Base-by-base conservation (phyloP, 83 land plant species). In the Picea abies region DNA sequence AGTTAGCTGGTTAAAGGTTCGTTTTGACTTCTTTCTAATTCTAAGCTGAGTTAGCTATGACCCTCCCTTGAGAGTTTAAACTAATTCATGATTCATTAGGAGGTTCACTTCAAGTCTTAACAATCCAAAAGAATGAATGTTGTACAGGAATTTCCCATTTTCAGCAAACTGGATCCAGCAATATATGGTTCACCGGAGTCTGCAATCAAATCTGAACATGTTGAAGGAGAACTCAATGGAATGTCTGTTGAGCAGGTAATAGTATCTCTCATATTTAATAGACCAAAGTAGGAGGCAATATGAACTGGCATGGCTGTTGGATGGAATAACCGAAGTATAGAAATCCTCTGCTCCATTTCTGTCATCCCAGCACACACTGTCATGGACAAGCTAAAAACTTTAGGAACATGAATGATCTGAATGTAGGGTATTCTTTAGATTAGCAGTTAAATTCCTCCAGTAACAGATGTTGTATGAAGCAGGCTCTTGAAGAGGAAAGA, bases 161-260 rank as follows among this genome's bases (percentile, higher is more conserved):
- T 77, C 29, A 94, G 96, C 91, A 90, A 92, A 69, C 88, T 96
- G 58, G 96, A 94, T 73, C 90, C 96, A 77, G 82, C 82, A 32
- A 66, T 86, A 35, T 96, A 94, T 85, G 98, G 98, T 6, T 78
- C 95, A 35, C 89, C 90, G 60, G 93, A 90, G 49, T 96, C 98
- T n/a, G 89, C 95, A 29, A 82, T 96, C 80, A 96, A 94, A 39
- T 85, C 86, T 63, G 92, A 90, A 65, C 66, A 86, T 72, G 35
- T 94, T 19, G 84, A 90, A 81, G 39, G 80, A 44, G 91, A 90
- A 71, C 68, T 96, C 60, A 70, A 80, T 78, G 98, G 96, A 78
- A 84, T 90, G 83, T 88, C 86, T 44, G 83, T 94, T 71, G 87
- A 94, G 82, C 80, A 94, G 94, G 98, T 94, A 90, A 52, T 11